A percentile compares a stretch with the other conserved stretches of the same genome.
Evolutionary conservation across 208 protist species (phyloP).

Genomic region (Eutreptiella sp.): DNA sequence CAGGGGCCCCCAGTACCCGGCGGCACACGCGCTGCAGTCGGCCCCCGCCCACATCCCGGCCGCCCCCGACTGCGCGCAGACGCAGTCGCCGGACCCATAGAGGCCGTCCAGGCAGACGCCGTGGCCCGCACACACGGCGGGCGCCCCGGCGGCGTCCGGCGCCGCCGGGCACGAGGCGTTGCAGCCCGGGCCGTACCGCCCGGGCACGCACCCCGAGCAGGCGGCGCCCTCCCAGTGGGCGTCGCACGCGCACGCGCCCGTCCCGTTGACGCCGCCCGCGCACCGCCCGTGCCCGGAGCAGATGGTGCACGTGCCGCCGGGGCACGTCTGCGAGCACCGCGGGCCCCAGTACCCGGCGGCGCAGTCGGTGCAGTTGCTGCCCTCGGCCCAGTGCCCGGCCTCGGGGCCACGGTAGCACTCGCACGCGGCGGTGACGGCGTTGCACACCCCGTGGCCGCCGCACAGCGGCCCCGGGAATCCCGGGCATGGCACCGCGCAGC

Average conservation of each 20-base stretch:
- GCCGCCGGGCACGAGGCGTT: conserved; percentile 1
- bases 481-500: neutral
- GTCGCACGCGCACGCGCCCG: conserved; percentile 1
- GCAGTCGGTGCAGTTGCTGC: neutral
- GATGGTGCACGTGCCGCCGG: neutral
- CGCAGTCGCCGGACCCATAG: conserved; percentile 13
- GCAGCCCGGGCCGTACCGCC: conserved; percentile 16
- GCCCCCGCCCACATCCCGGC: neutral
- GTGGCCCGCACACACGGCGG: neutral
- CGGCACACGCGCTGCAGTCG: conserved; percentile 12
- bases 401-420: neutral
- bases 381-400: neutral
- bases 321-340: neutral
- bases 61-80: neutral
- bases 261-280: conserved; percentile 5
- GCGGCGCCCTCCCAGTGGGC: conserved; percentile 23
- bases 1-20: conserved; percentile 14
- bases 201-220: conserved; percentile 18
- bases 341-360: conserved; percentile 18
- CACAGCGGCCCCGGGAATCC: neutral
- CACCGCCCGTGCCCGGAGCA: conserved; percentile 16
- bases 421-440: conserved; percentile 8
- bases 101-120: conserved; percentile 16
- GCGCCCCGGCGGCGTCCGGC: neutral
- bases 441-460: neutral